Conservation (phyloP, 768 basidiomycete genomes). For the Hydnomerulius pinastri region DNA sequence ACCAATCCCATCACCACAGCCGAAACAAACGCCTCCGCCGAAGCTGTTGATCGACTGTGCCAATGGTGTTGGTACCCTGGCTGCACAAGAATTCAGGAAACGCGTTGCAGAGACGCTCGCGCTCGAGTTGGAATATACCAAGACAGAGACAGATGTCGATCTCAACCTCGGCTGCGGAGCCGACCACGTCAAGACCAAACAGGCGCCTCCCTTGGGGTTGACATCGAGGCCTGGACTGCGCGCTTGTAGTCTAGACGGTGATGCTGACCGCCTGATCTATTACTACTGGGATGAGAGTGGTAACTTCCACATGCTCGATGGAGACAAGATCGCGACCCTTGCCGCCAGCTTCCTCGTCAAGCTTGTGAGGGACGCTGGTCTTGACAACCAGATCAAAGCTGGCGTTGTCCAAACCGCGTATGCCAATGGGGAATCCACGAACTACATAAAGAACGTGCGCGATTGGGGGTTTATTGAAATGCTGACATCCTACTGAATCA, state of each 20-base stretch:
- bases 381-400: conserved; percentile 76
- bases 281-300: conserved; percentile 82
- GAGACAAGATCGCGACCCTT: conserved; percentile 95
- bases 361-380: conserved; percentile 80
- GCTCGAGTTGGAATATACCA: conserved; percentile 69
- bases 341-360: conserved; percentile 93
- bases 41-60: conserved; percentile 92
- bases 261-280: conserved; percentile 96
- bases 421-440: conserved; percentile 96
- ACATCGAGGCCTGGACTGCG: conserved; percentile 72
- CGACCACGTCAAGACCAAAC: conserved; percentile 94
- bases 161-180: conserved; percentile 92
- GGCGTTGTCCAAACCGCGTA: conserved; percentile 99
- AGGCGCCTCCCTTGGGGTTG: conserved; percentile 76
- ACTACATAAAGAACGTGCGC: conserved; percentile 80
- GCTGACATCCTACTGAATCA: conserved; percentile 7
- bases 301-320: conserved; percentile 90
- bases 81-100: conserved; percentile 60
- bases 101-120: conserved; percentile 62
- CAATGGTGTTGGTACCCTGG: conserved; percentile 91
- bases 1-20: conserved; percentile 35
- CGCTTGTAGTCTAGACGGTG: conserved; percentile 94
- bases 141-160: conserved; percentile 61
- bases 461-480: not conserved
- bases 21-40: conserved; percentile 52